Percentiles rank a stretch among this genome's conserved stretches.
These are phyloP conservation scores for Nymphaea colorata DNA, from an alignment of 164 flowering plant genomes.

Conservation along the genomic window DNA sequence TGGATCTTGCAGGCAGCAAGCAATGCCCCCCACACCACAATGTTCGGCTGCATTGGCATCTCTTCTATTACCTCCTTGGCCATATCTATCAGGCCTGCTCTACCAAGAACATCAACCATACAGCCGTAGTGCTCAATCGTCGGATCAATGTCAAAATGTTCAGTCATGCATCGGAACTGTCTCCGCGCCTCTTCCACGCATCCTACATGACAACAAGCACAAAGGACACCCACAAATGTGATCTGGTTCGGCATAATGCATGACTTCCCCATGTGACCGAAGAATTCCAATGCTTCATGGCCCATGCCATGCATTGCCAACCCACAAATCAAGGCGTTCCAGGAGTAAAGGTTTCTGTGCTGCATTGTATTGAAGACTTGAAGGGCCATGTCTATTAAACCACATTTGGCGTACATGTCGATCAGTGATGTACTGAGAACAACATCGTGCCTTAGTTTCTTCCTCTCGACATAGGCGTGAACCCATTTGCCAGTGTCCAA, in stretches of 20 bases:
- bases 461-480: neutral
- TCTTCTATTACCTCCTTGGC: neutral
- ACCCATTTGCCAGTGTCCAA: slow-evolving; percentile 4
- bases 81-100: slow-evolving; percentile 3
- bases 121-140: slow-evolving; percentile 4
- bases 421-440: slow-evolving; percentile 2
- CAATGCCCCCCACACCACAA: slow-evolving; percentile 2
- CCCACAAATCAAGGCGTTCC: slow-evolving; percentile 4
- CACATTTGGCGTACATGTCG: slow-evolving; percentile 6
- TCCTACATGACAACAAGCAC: slow-evolving; percentile 5
- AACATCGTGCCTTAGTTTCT: neutral
- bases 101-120: slow-evolving; percentile 9
- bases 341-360: neutral
- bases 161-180: neutral
- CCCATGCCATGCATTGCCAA: slow-evolving; percentile 5
- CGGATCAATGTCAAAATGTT: neutral
- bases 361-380: slow-evolving; percentile 2
- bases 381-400: slow-evolving; percentile 1
- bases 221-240: slow-evolving; percentile 3
- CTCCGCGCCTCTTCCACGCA: neutral
- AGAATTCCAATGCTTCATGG: slow-evolving; percentile 1
- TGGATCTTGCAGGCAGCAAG: slow-evolving; percentile 3
- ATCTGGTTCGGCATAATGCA: neutral
- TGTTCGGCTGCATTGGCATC: slow-evolving; percentile 5
- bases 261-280: neutral